phyloP scores from a whole-genome alignment of 2,329 filamentous ascomycete species.

The Aspergillus thermomutatus region DNA sequence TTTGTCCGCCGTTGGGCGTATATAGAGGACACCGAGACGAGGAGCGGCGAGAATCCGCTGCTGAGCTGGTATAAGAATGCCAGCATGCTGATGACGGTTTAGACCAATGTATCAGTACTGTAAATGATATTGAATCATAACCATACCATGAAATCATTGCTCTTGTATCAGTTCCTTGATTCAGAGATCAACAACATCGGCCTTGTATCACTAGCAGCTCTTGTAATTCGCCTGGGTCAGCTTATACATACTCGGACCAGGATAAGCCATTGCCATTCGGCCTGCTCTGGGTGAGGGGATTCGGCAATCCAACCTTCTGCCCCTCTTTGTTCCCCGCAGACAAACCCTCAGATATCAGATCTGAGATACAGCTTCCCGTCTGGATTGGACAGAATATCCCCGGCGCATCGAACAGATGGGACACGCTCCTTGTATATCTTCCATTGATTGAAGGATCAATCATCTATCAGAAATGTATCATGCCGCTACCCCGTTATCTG shows the following conservation, averaged over 20 bases:
- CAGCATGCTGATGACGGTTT: conserved; percentile 84
- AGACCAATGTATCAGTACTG: conserved; percentile 7
- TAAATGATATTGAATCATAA: background rate
- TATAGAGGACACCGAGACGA: conserved; percentile 82
- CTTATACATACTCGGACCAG: background rate
- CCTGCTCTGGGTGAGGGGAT: background rate
- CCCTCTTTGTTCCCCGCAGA: background rate
- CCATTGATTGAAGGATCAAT: background rate
- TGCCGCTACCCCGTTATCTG: background rate
- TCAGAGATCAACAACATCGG: background rate
- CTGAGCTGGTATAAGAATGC: conserved; percentile 94
- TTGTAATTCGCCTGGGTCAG: background rate
- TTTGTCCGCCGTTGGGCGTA: conserved; percentile 90
- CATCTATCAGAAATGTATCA: too few species aligned
- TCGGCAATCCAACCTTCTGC: background rate
- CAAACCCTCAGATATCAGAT: background rate
- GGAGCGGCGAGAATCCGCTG: conserved; percentile 89
- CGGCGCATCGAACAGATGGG: background rate
- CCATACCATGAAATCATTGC: background rate
- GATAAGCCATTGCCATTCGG: background rate
- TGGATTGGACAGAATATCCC: background rate
- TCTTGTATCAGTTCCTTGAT: background rate
- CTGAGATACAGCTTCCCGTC: background rate
- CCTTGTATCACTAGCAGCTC: background rate
- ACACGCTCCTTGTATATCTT: background rate